Conservation (phyloP, 2,329 filamentous ascomycete species). For the Sporothrix dimorphospora region DNA sequence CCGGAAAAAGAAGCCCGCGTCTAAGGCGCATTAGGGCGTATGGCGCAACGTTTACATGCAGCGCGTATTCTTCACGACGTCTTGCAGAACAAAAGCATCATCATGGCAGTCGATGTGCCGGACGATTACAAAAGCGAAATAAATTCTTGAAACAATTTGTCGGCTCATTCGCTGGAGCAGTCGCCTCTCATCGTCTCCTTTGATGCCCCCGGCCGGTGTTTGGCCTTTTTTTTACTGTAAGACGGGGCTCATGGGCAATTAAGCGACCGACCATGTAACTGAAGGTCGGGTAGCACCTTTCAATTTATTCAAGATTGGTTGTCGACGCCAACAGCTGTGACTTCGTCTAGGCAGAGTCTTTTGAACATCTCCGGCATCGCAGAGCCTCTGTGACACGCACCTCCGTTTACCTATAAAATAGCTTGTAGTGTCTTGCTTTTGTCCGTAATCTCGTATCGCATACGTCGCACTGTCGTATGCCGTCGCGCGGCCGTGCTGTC, state of each 20-base stretch:
- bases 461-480: background rate
- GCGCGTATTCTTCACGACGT: background rate
- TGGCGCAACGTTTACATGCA: background rate
- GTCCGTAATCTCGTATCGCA: background rate
- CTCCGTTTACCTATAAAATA: background rate
- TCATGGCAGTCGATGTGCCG: background rate
- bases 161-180: background rate
- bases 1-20: conserved; percentile 21
- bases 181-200: background rate
- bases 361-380: background rate
- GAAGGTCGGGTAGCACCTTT: background rate
- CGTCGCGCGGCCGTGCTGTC: background rate
- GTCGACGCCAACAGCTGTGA: background rate
- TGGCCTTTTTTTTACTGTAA: background rate
- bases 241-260: background rate
- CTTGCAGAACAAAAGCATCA: background rate
- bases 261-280: background rate
- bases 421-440: background rate
- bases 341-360: conserved; percentile 11
- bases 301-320: background rate
- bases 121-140: background rate
- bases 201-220: background rate
- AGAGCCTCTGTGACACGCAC: background rate
- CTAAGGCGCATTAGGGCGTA: background rate
- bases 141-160: background rate